phyloP scores from a whole-genome alignment of 1,139 yeast species.

The Sugiyamaella xylanicola region DNA sequence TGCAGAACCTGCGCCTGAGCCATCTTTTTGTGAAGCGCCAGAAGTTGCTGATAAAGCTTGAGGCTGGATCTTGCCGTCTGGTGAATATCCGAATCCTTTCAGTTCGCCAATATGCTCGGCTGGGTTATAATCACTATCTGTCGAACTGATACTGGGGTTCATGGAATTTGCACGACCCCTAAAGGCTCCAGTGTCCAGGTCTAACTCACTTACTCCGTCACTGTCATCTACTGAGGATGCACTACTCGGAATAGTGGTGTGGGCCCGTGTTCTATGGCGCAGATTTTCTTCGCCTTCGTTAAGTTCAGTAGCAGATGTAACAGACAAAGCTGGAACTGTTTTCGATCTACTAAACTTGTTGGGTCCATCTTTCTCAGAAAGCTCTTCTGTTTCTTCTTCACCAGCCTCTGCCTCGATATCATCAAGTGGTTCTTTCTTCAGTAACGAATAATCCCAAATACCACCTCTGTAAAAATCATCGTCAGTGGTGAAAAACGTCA shows the following conservation, averaged over 20 bases:
- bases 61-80: slow-evolving; percentile 12
- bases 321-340: slow-evolving; percentile 12
- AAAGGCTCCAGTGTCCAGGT: slow-evolving; percentile 11
- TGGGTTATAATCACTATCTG: slow-evolving; percentile 7
- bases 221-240: slow-evolving; percentile 5
- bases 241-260: neutral
- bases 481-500: slow-evolving; percentile 65
- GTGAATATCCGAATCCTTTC: slow-evolving; percentile 22
- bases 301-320: slow-evolving; percentile 19
- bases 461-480: slow-evolving; percentile 84
- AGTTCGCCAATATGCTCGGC: slow-evolving; percentile 31
- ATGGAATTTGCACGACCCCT: neutral
- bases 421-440: slow-evolving; percentile 13
- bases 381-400: neutral
- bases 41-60: neutral
- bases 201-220: slow-evolving; percentile 17
- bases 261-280: slow-evolving; percentile 19
- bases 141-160: neutral
- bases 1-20: neutral
- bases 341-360: slow-evolving; percentile 1
- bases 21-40: neutral
- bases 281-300: slow-evolving; percentile 17
- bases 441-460: slow-evolving; percentile 62
- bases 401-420: slow-evolving; percentile 8
- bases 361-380: neutral